phyloP scores from a whole-genome alignment of 345 rosid genomes.

The Firmiana major region DNA sequence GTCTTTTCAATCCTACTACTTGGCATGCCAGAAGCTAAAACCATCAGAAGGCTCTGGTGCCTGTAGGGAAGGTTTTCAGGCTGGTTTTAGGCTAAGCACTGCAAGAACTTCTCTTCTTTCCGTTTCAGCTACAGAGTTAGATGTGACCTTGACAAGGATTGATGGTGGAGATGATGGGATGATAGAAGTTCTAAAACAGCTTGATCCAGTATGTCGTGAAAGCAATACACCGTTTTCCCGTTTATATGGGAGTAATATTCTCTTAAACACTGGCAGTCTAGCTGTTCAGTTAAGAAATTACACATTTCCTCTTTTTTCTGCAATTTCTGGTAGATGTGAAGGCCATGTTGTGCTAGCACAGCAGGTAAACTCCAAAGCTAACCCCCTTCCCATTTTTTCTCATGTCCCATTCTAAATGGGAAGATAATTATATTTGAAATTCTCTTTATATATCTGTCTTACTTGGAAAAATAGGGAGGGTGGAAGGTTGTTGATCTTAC shows the following conservation, averaged over 20 bases:
- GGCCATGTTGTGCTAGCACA: slow-evolving; percentile 86
- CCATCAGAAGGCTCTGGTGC: slow-evolving; percentile 85
- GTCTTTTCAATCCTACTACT: slow-evolving; percentile 76
- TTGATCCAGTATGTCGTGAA: slow-evolving; percentile 75
- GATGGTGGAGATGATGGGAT: slow-evolving; percentile 87
- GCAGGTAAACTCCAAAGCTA: slow-evolving; percentile 53
- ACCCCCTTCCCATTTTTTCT: slow-evolving; percentile 1
- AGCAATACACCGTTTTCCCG: slow-evolving; percentile 85
- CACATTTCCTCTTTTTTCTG: slow-evolving; percentile 78
- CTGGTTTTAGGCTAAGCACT: slow-evolving; percentile 79
- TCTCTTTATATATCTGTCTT: not conserved
- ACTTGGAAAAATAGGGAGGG: not conserved
- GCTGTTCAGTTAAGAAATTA: slow-evolving; percentile 71
- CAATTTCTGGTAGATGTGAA: slow-evolving; percentile 77
- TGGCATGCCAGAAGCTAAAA: slow-evolving; percentile 74
- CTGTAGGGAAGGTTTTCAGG: slow-evolving; percentile 71
- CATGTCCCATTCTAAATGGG: slow-evolving; percentile 5
- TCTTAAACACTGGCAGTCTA: slow-evolving; percentile 56
- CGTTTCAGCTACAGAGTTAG: slow-evolving; percentile 77
- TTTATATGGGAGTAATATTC: slow-evolving; percentile 74
- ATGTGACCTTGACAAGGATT: slow-evolving; percentile 67
- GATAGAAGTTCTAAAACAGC: slow-evolving; percentile 72
- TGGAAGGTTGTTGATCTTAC: not conserved
- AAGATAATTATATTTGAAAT: not conserved
- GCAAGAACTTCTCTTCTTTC: slow-evolving; percentile 71